Percentiles rank a stretch among this genome's conserved stretches.
Conservation (phyloP, 768 basidiomycete genomes). For the Pleurotus ostreatus region DNA sequence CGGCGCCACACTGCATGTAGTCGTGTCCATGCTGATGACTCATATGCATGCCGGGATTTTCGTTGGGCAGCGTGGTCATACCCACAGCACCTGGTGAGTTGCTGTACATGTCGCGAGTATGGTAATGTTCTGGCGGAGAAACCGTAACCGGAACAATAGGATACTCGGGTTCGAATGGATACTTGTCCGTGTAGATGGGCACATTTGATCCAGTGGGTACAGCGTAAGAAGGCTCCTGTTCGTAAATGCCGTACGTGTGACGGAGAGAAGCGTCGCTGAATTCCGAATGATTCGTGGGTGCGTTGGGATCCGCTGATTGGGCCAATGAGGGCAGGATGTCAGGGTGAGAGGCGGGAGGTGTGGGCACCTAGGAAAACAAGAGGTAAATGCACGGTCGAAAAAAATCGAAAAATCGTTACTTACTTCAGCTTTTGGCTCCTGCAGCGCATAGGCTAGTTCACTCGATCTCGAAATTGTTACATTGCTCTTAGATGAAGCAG, state of each 20-base stretch:
- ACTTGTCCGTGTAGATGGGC: not conserved
- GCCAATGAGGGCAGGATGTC: not conserved
- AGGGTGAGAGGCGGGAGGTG: not conserved
- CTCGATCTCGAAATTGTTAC: constrained; percentile 30
- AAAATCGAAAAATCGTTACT: not conserved
- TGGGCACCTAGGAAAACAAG: not conserved
- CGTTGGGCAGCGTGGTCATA: not conserved
- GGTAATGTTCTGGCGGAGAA: constrained; percentile 3
- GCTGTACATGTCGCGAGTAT: not conserved
- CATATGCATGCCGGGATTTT: not conserved
- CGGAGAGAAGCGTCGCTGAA: not conserved
- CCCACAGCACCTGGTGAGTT: not conserved
- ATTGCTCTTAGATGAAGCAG: constrained; percentile 10
- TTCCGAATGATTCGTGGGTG: not conserved
- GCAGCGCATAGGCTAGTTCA: constrained; percentile 32
- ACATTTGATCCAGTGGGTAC: not conserved
- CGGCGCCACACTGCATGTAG: not conserved
- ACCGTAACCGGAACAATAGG: not conserved
- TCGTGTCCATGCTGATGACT: not conserved
- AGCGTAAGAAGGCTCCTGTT: not conserved
- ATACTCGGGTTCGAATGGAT: not conserved
- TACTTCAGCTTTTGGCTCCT: constrained; percentile 15
- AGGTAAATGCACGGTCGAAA: not conserved
- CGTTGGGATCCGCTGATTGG: not conserved
- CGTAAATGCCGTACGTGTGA: not conserved